Evolutionary conservation across 805 yeast species (phyloP).

Genomic region (Hemisphaericaspora nanyangensis): DNA sequence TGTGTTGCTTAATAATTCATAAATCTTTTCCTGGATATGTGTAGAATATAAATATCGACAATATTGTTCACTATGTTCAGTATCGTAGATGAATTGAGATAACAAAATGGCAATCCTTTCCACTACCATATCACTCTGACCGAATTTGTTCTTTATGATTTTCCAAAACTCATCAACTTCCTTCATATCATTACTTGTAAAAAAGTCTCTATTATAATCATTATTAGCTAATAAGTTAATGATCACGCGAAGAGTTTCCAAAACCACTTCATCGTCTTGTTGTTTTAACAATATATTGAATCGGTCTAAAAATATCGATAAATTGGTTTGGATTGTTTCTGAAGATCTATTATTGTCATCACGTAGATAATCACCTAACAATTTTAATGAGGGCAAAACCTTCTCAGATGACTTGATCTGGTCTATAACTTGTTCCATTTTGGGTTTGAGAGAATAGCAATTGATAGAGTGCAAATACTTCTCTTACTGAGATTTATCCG

Average conservation of each 20-base stretch:
- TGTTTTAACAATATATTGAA: slow-evolving; percentile 1
- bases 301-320: neutral
- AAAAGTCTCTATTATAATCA: slow-evolving; percentile 17
- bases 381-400: slow-evolving; percentile 4
- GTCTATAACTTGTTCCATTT: slow-evolving; percentile 3
- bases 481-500: too few relatives aligned
- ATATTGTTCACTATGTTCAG: slow-evolving; percentile 15
- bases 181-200: slow-evolving; percentile 5
- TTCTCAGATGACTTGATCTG: neutral
- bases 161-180: slow-evolving; percentile 18
- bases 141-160: neutral
- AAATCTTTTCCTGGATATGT: slow-evolving; percentile 2
- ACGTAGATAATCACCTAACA: slow-evolving; percentile 19
- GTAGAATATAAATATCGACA: slow-evolving; percentile 11
- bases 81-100: slow-evolving; percentile 29
- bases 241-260: slow-evolving; percentile 24
- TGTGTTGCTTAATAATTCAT: neutral
- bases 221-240: slow-evolving; percentile 36
- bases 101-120: slow-evolving; percentile 20
- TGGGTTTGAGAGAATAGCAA: neutral
- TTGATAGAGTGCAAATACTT: too few relatives aligned
- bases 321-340: neutral
- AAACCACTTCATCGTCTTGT: slow-evolving; percentile 4
- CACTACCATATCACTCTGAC: neutral
- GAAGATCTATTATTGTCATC: slow-evolving; percentile 16